Evolutionary conservation across 345 rosid genomes (phyloP).

Genomic region (Trapa incisa): DNA sequence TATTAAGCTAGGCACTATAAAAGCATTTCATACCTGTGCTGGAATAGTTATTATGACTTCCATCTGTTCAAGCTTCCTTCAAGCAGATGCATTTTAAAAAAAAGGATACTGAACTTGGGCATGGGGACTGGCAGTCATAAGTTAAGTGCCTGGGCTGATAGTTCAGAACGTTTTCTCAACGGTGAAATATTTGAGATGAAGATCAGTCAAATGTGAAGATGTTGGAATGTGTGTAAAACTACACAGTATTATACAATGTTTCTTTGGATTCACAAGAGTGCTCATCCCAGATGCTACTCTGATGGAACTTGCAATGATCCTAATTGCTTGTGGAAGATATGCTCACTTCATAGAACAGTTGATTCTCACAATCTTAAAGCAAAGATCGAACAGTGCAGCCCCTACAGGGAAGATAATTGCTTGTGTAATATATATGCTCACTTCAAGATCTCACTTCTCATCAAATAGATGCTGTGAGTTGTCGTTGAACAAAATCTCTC

Average conservation of each 20-base stretch:
- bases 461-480: background rate
- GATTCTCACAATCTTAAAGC: background rate
- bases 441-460: background rate
- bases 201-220: background rate
- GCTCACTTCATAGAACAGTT: background rate
- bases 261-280: slow-evolving; percentile 1
- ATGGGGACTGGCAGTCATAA: background rate
- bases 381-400: background rate
- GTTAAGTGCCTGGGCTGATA: background rate
- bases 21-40: background rate
- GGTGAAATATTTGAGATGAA: background rate
- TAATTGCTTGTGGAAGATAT: slow-evolving; percentile 3
- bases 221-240: background rate
- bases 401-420: background rate
- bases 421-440: background rate
- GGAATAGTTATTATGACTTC: background rate
- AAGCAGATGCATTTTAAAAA: background rate
- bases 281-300: background rate
- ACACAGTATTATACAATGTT: background rate
- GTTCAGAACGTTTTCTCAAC: background rate
- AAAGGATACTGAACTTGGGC: background rate
- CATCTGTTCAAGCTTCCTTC: background rate
- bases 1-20: background rate
- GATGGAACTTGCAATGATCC: background rate
- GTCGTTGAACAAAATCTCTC: background rate